Evolutionary conservation across 1,139 yeast species (phyloP).

Genomic region (Diutina pseudorugosa): DNA sequence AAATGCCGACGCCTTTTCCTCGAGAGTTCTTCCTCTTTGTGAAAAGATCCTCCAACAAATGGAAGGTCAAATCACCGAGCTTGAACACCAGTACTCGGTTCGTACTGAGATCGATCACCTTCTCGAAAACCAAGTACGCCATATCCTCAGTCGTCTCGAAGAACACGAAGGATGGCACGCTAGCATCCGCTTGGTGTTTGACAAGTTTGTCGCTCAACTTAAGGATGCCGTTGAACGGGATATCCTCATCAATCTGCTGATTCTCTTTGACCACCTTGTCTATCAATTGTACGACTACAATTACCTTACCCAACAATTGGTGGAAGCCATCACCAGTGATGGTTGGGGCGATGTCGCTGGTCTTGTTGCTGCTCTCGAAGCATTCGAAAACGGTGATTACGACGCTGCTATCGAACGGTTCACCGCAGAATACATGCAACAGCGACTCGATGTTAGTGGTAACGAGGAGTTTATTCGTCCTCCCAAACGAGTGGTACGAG

Average conservation of each 20-base stretch:
- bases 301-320: constrained; percentile 9
- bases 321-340: background rate
- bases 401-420: background rate
- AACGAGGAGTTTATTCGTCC: background rate
- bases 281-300: constrained; percentile 17
- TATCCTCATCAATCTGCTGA: constrained; percentile 41
- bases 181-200: constrained; percentile 27
- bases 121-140: constrained; percentile 27
- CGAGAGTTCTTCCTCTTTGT: background rate
- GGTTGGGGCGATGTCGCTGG: background rate
- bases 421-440: background rate
- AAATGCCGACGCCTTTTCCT: background rate
- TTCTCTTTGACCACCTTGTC: constrained; percentile 30
- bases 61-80: constrained; percentile 30
- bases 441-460: background rate
- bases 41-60: constrained; percentile 15
- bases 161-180: constrained; percentile 45
- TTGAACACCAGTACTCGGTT: constrained; percentile 38
- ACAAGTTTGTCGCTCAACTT: constrained; percentile 28
- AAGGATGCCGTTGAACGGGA: constrained; percentile 39
- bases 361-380: background rate
- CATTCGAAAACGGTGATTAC: background rate
- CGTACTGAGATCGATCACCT: constrained; percentile 42
- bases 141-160: constrained; percentile 29
- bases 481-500: background rate